These are phyloP conservation scores for Fusarium sp. DNA, from an alignment of 2,329 filamentous ascomycete species.

Conservation along the genomic window DNA sequence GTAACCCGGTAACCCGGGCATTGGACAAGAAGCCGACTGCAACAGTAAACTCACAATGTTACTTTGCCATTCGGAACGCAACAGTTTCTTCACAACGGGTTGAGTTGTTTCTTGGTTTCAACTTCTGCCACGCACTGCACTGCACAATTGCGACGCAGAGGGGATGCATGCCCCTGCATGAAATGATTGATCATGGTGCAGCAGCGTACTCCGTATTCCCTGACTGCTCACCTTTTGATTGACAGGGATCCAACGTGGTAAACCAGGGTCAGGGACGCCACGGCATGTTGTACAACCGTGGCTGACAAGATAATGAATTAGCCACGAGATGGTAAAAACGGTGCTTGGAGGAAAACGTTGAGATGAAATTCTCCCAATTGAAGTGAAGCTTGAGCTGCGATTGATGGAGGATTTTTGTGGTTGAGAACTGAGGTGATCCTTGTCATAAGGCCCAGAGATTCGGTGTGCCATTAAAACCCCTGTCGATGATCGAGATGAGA, in stretches of 20 bases:
- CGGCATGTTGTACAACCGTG: slow-evolving; percentile 30
- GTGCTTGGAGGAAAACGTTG: neutral
- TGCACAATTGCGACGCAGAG: slow-evolving; percentile 23
- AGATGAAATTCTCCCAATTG: neutral
- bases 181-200: slow-evolving; percentile 31
- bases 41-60: slow-evolving; percentile 26
- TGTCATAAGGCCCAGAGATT: slow-evolving; percentile 21
- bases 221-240: slow-evolving; percentile 12
- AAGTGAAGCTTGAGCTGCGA: slow-evolving; percentile 28
- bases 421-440: slow-evolving; percentile 10
- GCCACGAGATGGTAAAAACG: neutral
- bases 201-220: slow-evolving; percentile 2
- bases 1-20: slow-evolving; percentile 13
- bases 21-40: slow-evolving; percentile 19
- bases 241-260: slow-evolving; percentile 34
- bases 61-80: slow-evolving; percentile 11
- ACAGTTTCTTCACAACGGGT: slow-evolving; percentile 1
- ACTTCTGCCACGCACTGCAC: slow-evolving; percentile 2
- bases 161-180: slow-evolving; percentile 39
- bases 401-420: neutral
- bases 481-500: slow-evolving; percentile 25
- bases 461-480: slow-evolving; percentile 27
- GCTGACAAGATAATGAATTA: slow-evolving; percentile 14
- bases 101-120: slow-evolving; percentile 23
- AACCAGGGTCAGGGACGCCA: slow-evolving; percentile 27